Evolutionary conservation across 2,329 filamentous ascomycete species (phyloP), one percentile per base, ranked within the genome.

Genomic region (Geosmithia putterillii): DNA sequence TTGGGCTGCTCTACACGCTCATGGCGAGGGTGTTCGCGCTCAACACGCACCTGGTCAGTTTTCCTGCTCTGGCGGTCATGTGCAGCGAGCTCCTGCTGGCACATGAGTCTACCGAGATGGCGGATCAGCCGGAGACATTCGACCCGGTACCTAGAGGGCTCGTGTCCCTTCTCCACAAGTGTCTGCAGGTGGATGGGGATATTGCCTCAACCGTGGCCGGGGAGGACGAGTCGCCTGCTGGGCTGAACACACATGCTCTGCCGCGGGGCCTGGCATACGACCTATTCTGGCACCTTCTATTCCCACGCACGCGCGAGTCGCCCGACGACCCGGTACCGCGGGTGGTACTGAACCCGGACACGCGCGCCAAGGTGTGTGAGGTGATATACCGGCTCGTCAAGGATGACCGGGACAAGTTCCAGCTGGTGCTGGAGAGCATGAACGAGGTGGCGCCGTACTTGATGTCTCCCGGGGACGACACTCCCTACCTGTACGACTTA

Each of bases 261-360:
- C 9, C 12, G 28, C 61, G 57, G 9, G 44, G 58, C 19, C 45
- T 61, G 38, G 55, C 56, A 21, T 38, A 57, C 57, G 54, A 62
- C 3, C 56, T 88, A 1, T 76, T 87, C 50, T 74, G 70, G 54
- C 80, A 83, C 51, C 63, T 88, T 51, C 63, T 88, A 1, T 86
- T 86, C 50, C 82, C 83, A 0, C 66, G 70, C 1, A 55, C 62
- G n/a, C 57, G 59, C 49, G 56, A 48, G 21, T 49, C 49, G 14
- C 47, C 23, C 47, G 53, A 43, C 46, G 55, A 52, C 22, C 59
- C 46, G 40, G 63, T 59, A 45, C 66, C 56, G 18, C 60, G 38
- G 8, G 62, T 67, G 21, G 52, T 76, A 5, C 63, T 86, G 41
- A 69, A 77, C 46, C 58, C 61, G 2, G 54, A 66, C 25, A 80